Percentiles rank a stretch among this genome's conserved stretches.
phyloP scores from a whole-genome alignment of 805 yeast genomes.

The Barnettozyma sp. region DNA sequence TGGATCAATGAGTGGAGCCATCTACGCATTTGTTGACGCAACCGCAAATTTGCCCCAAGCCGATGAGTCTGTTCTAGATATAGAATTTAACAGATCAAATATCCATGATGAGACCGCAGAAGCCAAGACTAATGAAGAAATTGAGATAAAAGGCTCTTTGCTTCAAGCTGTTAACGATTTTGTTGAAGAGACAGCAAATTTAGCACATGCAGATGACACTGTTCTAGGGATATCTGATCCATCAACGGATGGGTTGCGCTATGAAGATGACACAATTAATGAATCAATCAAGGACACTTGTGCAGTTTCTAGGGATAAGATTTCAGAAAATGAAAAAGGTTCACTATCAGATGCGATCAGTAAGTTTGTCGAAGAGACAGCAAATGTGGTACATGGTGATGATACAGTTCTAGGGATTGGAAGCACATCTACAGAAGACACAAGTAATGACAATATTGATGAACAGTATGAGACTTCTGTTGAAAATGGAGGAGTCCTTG shows the following conservation, averaged over 20 bases:
- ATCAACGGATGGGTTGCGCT: too few species aligned
- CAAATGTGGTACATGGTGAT: not conserved
- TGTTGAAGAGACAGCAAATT: not conserved
- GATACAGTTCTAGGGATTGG: not conserved
- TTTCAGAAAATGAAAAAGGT: not conserved
- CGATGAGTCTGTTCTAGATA: not conserved
- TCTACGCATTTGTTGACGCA: not conserved
- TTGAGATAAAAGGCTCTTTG: not conserved
- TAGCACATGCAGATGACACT: not conserved
- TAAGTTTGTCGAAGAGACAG: constrained; percentile 4
- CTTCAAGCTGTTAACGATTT: constrained; percentile 2
- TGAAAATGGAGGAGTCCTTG: not conserved
- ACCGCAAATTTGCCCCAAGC: not conserved
- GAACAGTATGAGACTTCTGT: constrained; percentile 1
- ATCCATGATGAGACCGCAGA: not conserved
- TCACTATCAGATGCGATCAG: constrained; percentile 2
- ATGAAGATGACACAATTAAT: not conserved
- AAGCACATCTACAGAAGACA: not conserved
- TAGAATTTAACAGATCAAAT: not conserved
- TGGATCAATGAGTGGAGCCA: not conserved
- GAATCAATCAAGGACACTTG: not conserved
- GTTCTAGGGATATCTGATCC: not conserved
- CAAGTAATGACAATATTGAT: constrained; percentile 3
- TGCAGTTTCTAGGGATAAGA: not conserved
- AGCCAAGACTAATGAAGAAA: not conserved